Conservation (phyloP, 768 basidiomycete species). For the Termitomyces sp. region DNA sequence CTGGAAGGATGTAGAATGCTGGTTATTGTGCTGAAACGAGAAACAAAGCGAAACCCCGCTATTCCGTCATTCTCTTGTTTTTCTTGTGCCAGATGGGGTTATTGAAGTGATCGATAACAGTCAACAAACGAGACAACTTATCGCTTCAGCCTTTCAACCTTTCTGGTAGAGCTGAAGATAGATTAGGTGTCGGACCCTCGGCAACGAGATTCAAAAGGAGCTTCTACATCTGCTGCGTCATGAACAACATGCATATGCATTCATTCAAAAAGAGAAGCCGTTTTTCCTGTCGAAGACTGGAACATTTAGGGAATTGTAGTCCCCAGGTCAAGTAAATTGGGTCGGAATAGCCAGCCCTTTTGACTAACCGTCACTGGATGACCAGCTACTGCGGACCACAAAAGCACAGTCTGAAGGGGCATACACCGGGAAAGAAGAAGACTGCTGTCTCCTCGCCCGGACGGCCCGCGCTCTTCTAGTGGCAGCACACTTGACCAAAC, state of each 20-base stretch:
- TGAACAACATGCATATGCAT: neutral
- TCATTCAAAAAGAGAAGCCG: too few species aligned
- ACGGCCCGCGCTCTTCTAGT: slow-evolving; percentile 7
- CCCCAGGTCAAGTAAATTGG: neutral
- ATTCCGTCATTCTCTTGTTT: neutral
- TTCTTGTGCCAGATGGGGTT: neutral
- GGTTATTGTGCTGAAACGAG: neutral
- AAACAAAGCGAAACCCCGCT: neutral
- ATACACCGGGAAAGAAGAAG: neutral
- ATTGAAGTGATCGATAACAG: neutral
- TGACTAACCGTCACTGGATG: neutral
- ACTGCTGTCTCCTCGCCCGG: neutral
- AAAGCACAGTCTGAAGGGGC: neutral
- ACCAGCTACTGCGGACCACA: neutral
- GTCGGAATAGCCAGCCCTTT: neutral
- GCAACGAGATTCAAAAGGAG: neutral
- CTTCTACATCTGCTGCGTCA: neutral
- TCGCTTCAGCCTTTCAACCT: neutral
- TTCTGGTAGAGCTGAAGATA: neutral
- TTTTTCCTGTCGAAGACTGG: neutral
- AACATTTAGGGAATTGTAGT: neutral
- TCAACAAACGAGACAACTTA: too few species aligned
- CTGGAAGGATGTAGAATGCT: neutral
- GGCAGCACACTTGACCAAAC: slow-evolving; percentile 10
- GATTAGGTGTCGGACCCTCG: neutral